phyloP scores from a whole-genome alignment of 169 alveolate genomes.

The Cryptosporidium parvum region DNA sequence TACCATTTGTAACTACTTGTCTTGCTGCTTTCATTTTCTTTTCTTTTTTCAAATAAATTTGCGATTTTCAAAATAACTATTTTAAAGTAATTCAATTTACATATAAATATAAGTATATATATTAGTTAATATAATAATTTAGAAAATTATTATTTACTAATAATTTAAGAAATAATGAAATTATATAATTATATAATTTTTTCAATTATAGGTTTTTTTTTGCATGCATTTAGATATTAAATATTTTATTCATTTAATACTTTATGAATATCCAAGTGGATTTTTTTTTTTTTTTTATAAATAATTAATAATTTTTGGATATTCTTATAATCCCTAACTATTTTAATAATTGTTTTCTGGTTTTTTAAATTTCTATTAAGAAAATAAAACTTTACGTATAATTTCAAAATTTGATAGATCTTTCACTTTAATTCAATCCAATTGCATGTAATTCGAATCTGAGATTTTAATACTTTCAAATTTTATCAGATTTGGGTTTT shows the following conservation, averaged over 20 bases:
- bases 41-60: background rate
- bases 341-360: background rate
- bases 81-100: background rate
- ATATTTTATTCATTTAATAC: too few species aligned
- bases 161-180: too few species aligned
- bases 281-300: too few species aligned
- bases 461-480: background rate
- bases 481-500: background rate
- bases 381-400: background rate
- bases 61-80: background rate
- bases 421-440: background rate
- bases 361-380: too few species aligned
- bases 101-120: too few species aligned
- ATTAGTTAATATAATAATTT: too few species aligned
- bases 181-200: too few species aligned
- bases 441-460: background rate
- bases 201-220: background rate
- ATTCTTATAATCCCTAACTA: background rate
- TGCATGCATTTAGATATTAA: background rate
- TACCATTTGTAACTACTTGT: conserved; percentile 50
- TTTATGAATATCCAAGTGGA: too few species aligned
- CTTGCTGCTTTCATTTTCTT: conserved; percentile 41
- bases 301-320: background rate
- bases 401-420: too few species aligned
- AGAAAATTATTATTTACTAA: background rate